Evolutionary conservation across 2,329 filamentous ascomycete species (phyloP).

Genomic region (Fusarium odoratissimum): DNA sequence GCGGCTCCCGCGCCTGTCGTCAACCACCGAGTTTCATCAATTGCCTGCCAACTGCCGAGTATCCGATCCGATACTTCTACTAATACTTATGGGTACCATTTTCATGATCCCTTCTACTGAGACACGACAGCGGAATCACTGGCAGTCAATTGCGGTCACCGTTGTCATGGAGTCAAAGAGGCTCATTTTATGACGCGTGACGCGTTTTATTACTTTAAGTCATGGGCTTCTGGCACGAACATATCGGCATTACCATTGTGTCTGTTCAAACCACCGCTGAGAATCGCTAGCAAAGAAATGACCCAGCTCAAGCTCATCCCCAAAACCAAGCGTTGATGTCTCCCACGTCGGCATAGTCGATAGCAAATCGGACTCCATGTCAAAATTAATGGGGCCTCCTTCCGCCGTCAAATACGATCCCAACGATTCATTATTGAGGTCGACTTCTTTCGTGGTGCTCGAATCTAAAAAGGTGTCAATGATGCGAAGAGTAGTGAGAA

Average conservation of each 20-base stretch:
- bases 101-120: background rate
- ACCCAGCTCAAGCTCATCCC: slow-evolving; percentile 13
- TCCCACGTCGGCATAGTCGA: slow-evolving; percentile 9
- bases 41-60: too few species aligned
- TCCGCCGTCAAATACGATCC: background rate
- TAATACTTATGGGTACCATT: background rate
- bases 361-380: background rate
- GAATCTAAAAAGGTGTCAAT: background rate
- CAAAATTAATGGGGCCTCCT: background rate
- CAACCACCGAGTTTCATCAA: background rate
- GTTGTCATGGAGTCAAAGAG: background rate
- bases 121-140: background rate
- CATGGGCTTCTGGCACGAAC: too few species aligned
- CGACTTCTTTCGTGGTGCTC: background rate
- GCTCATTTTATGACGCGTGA: background rate
- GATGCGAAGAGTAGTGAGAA: accelerated
- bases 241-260: background rate
- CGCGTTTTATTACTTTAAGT: background rate
- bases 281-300: slow-evolving; percentile 10
- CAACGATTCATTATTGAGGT: background rate
- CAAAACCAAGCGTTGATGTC: background rate
- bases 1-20: accelerated
- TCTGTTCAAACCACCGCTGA: slow-evolving; percentile 9
- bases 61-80: background rate
- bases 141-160: accelerated